Evolutionary conservation across 2,329 filamentous ascomycete genomes (phyloP).

Genomic region (Exserohilum rostratum): DNA sequence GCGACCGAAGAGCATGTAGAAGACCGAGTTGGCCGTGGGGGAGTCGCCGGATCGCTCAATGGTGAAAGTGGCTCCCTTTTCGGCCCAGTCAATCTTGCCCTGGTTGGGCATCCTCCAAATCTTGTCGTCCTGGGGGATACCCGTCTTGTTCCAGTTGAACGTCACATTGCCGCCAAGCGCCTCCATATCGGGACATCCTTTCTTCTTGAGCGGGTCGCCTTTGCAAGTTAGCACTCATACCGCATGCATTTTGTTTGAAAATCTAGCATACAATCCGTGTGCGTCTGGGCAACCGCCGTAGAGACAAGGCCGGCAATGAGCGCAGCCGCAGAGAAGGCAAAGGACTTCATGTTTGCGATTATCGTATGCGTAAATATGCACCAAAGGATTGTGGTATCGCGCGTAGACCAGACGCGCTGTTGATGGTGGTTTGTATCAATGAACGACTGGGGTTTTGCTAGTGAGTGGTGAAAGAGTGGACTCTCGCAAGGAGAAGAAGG

Average conservation of each 20-base stretch:
- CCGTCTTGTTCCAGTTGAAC: constrained; percentile 61
- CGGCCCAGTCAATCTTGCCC: constrained; percentile 67
- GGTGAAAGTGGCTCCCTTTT: constrained; percentile 72
- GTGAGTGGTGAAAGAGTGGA: constrained; percentile 37
- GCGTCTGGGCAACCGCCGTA: constrained; percentile 72
- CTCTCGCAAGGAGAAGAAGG: constrained; percentile 21
- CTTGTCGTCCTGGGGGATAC: constrained; percentile 39
- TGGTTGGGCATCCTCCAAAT: constrained; percentile 70
- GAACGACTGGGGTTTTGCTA: constrained; percentile 28
- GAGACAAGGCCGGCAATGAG: constrained; percentile 48
- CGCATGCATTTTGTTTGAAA: neutral
- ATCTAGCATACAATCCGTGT: constrained; percentile 61
- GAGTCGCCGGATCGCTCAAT: constrained; percentile 74
- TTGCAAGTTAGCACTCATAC: neutral
- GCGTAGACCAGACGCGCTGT: constrained; percentile 47
- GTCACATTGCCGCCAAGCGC: constrained; percentile 68
- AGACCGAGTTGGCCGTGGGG: constrained; percentile 72
- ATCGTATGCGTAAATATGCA: constrained; percentile 9
- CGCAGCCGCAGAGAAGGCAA: constrained; percentile 45
- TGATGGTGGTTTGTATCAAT: constrained; percentile 23
- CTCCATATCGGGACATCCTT: constrained; percentile 70
- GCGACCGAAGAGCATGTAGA: constrained; percentile 62
- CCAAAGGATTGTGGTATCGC: constrained; percentile 41
- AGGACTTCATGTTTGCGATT: constrained; percentile 36
- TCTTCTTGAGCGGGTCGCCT: constrained; percentile 73